Evolutionary conservation across 129 eudicot species (phyloP), one percentile per base, ranked within the genome.

Genomic region (Artemisia tridentata): DNA sequence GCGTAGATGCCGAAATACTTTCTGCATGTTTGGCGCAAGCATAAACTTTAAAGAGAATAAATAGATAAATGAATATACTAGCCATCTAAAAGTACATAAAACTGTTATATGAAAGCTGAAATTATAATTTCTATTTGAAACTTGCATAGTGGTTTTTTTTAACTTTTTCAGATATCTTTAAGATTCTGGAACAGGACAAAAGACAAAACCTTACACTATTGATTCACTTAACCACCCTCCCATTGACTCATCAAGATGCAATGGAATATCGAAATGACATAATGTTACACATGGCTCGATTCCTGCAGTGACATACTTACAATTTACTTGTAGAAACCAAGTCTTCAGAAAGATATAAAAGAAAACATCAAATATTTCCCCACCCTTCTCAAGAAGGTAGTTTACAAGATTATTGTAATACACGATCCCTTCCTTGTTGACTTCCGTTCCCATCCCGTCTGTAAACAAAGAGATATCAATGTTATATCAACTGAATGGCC

Each of bases 211-310:
- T 86, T 84, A 89, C 96, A 82, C 86, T 25, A 84, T 72, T 78
- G 87, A 81, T 61, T 89, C 80, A 72, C 75, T 82, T 69, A 84
- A 68, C 96, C 96, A 88, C 71, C 96, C 96, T 63, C 84, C 86
- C 27, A 77, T 73, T n/a, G 87, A 73, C 76, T 86, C 85, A 21
- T 86, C 61, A 48, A 88, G 96, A 77, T 81, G 82, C 66, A 81
- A 73, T 16, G 91, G 96, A 72, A 88, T 85, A 84, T 86, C 96
- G 89, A 91, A 88, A 72, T 88, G 96, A 72, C 86, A 88, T 73
- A 88, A 76, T 72, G 96, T 88, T 20, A 81, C 84, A 75, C 67
- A 88, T 29, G 96, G 96, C 75, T 89, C 87, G 38, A 86, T 81
- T 68, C 91, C 92, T 89, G 83, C 71, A 85, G 65, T 29, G 51